Base-by-base conservation (phyloP, 2,329 filamentous ascomycete genomes). In the Periconia sp. region DNA sequence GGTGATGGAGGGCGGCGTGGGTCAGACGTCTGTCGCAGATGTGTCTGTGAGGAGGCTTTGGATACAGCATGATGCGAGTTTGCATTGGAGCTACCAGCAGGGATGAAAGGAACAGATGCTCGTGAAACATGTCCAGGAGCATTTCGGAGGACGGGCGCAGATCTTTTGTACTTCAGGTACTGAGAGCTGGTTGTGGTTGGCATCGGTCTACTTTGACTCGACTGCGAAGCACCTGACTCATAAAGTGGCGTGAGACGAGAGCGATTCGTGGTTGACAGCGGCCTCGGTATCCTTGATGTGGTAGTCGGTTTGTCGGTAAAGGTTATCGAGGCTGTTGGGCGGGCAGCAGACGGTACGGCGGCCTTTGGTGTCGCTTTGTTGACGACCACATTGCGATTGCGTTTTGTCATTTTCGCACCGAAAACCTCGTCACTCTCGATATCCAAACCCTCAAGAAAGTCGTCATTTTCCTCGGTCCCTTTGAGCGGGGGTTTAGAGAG, bases 321-420 rank as follows among this genome's bases (percentile, higher is more conserved):
- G 7, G 92, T 97, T 56, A 97, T 80, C 13, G 92, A 93, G 27
- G 94, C 89, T 11, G 91, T 87, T 17, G 90, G 85, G 50, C 82
- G 78, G 57, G 90, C 84, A 19, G 83, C 82, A 45, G 91, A 89
- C 60, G 91, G 92, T 14, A 82, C 77, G 18, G 86, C 82, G 49
- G 85, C 81, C 57, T 71, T 73, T 35, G 61, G 43, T 44, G 73
- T 73, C 19, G 85, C 79, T 59, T 87, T 84, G 74, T 95, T 96
- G 65, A 95, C 82, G 71, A 93, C 92, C 60, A 99, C 84, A 70
- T 99, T 97, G 58, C 90, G 91, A 72, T 97, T 94, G 17, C 96
- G 79, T 0, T 89, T 93, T 42, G 91, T 81, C 73, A 93, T 96
- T 53, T 82, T 85, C 2, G 88, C 85, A 66, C 91, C 86, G 65